These are phyloP conservation scores for Erodium trifolium DNA, from an alignment of 441 rosid species.

Conservation along the genomic window DNA sequence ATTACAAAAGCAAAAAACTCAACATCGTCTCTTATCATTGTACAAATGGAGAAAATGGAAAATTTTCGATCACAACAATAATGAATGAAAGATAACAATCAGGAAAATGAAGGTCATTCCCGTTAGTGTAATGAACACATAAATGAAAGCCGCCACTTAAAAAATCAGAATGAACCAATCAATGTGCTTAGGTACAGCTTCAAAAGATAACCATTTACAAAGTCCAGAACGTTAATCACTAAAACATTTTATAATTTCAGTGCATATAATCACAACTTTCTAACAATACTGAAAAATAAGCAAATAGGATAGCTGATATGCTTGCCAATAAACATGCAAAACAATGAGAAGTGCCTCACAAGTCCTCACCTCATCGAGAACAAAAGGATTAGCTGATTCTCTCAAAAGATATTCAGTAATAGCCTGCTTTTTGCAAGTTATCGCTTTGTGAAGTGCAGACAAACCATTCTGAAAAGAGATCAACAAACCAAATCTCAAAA, in stretches of 20 bases:
- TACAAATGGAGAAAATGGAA: neutral
- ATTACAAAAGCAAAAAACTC: neutral
- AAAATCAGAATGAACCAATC: neutral
- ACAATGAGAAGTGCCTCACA: neutral
- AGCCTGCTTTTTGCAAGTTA: conserved; percentile 76
- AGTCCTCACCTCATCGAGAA: conserved; percentile 49
- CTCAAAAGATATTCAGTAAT: conserved; percentile 64
- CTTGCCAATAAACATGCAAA: too few relatives aligned
- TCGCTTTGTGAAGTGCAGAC: conserved; percentile 80
- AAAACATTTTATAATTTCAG: neutral
- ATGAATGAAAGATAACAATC: neutral
- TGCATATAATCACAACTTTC: neutral
- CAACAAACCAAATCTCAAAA: conserved; percentile 17
- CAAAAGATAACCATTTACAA: neutral
- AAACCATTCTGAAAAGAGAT: conserved; percentile 51
- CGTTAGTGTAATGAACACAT: too few relatives aligned
- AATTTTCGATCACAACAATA: neutral
- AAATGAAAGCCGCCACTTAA: too few relatives aligned
- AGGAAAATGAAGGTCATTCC: too few relatives aligned
- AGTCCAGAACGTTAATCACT: neutral
- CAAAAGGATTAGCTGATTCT: conserved; percentile 84
- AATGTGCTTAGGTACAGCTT: neutral
- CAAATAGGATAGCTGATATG: neutral
- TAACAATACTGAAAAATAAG: neutral
- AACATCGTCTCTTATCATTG: neutral